Evolutionary conservation across 2,329 filamentous ascomycete species (phyloP).

Genomic region (Coniochaeta sp.): DNA sequence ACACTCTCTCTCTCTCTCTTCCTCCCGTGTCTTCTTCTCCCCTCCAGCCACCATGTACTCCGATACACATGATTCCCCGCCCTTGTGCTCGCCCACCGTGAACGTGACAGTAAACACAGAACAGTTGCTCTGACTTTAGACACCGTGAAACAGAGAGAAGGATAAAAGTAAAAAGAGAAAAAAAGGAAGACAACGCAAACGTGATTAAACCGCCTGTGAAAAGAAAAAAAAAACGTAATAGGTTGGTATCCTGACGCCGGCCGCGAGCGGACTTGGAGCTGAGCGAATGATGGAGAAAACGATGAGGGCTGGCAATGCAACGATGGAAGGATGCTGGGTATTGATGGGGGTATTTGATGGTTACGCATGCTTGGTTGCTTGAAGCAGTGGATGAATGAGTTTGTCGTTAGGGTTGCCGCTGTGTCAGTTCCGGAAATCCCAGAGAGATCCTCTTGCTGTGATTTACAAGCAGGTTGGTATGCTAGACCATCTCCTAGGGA

Average conservation of each 20-base stretch:
- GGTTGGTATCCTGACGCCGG: neutral
- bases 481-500: too few relatives aligned
- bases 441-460: too few relatives aligned
- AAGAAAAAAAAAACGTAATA: neutral
- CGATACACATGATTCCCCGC: too few relatives aligned
- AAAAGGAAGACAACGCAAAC: too few relatives aligned
- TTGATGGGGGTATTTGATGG: neutral
- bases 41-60: neutral
- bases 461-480: too few relatives aligned
- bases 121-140: neutral
- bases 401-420: constrained; percentile 3
- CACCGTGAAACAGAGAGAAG: too few relatives aligned
- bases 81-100: neutral
- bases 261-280: neutral
- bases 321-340: neutral
- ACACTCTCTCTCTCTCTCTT: neutral
- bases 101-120: neutral
- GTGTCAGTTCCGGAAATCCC: neutral
- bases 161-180: too few relatives aligned
- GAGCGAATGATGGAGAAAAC: neutral
- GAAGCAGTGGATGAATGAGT: constrained; percentile 7
- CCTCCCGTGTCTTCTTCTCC: neutral
- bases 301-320: neutral
- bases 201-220: neutral
- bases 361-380: neutral